Evolutionary conservation across 768 basidiomycete genomes (phyloP).

Genomic region (Xanthoconium purpureum): DNA sequence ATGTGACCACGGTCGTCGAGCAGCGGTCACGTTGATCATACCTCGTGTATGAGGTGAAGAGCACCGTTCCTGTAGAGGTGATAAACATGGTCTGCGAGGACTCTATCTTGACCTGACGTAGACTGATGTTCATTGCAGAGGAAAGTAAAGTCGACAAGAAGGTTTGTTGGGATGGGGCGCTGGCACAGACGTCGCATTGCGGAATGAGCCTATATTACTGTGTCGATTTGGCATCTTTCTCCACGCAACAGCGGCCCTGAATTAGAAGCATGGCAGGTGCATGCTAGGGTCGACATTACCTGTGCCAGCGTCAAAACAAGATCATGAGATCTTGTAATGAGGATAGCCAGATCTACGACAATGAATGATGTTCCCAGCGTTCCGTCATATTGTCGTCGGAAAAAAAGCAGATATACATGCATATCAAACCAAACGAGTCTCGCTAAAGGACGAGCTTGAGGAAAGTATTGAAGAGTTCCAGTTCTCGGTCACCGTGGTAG

Average conservation of each 20-base stretch:
- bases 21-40: background rate
- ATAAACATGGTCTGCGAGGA: slow-evolving; percentile 13
- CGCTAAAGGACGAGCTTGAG: too few relatives aligned
- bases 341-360: too few relatives aligned
- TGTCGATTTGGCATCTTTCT: background rate
- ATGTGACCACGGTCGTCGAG: slow-evolving; percentile 10
- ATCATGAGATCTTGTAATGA: too few relatives aligned
- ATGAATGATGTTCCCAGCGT: too few relatives aligned
- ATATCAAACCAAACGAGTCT: too few relatives aligned
- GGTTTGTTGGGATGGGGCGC: background rate
- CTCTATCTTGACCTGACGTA: slow-evolving; percentile 12
- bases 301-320: background rate
- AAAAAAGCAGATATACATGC: too few relatives aligned
- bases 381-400: too few relatives aligned
- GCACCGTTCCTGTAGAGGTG: slow-evolving; percentile 14
- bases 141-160: background rate
- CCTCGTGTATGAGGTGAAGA: slow-evolving; percentile 9
- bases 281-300: background rate
- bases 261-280: background rate
- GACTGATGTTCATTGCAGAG: slow-evolving; percentile 18
- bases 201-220: background rate
- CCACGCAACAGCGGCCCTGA: background rate
- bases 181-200: background rate
- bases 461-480: too few relatives aligned
- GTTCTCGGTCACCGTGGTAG: too few relatives aligned